A percentile compares a stretch with the other conserved stretches of the same genome.
Evolutionary conservation across 2,329 filamentous ascomycete genomes (phyloP).

Genomic region (Leptodontidium sp.): DNA sequence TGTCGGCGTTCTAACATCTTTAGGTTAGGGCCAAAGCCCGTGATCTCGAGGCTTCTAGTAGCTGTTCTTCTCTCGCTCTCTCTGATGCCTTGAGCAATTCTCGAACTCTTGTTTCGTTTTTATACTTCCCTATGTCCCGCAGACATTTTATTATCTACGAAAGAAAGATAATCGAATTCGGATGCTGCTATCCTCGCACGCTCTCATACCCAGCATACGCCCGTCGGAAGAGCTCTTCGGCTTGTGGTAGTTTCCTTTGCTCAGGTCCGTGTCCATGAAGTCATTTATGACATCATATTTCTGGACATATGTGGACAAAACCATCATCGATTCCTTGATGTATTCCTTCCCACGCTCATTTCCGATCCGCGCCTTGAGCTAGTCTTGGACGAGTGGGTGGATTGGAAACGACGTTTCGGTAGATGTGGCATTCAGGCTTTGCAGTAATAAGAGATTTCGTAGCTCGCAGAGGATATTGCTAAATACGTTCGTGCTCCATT

Average conservation of each 20-base stretch:
- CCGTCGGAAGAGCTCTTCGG: neutral
- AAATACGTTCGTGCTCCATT: slow-evolving; percentile 21
- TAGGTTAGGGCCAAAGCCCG: neutral
- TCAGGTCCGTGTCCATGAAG: slow-evolving; percentile 28
- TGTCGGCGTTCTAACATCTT: neutral
- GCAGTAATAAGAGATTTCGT: slow-evolving; percentile 36
- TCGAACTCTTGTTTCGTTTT: slow-evolving; percentile 38
- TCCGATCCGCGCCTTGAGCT: slow-evolving; percentile 7
- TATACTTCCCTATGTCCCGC: slow-evolving; percentile 35
- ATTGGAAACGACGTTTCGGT: slow-evolving; percentile 32
- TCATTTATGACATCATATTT: no score
- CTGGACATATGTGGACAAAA: neutral
- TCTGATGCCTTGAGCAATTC: neutral
- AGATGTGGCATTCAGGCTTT: slow-evolving; percentile 23
- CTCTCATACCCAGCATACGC: neutral
- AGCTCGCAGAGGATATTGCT: slow-evolving; percentile 29
- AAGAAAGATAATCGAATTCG: neutral
- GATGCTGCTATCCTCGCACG: neutral
- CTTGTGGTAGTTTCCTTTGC: neutral
- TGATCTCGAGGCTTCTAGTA: neutral
- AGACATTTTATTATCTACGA: neutral
- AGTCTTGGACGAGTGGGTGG: slow-evolving; percentile 38
- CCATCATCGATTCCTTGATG: neutral
- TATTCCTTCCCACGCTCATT: neutral
- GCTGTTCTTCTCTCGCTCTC: neutral